Evolutionary conservation across 225 moss, liverwort and hornwort species (phyloP), one percentile per base, ranked within the genome.

Genomic region (Physcomitrellopsis africana): DNA sequence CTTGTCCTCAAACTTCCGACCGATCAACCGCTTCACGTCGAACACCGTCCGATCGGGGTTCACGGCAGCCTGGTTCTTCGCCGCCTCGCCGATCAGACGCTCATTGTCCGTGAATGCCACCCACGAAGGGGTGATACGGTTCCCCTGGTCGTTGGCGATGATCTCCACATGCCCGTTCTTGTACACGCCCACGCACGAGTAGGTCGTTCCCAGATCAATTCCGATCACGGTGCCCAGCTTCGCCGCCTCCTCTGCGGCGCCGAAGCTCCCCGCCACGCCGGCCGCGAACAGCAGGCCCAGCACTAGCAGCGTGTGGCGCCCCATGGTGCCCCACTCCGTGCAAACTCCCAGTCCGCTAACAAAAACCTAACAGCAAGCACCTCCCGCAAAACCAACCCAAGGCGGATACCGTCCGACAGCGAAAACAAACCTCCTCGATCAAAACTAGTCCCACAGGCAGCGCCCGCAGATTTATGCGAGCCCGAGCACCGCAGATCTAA

Each of bases 141-240:
- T 87, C 0, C 87, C 87, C 87, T 84, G 84, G 67, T 87, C 87
- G 58, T 87, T 87, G 0, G 87, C 87, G 74, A 87, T 87, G 70
- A 87, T 87, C 81, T 87, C 87, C 32, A 87, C 87, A 48, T 87
- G 87, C 14, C 87, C 87, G 63, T 87, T 87, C 84, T 87, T 87
- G 77, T 87, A 87, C 48, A 87, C 84, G 29, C 84, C 87, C 72
- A 87, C 87, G 70, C 87, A 87, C 76, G 84, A 84, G 58, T 87
- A 87, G 49, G 87, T 87, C 32, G 87, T 87, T 22, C 87, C 87
- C 22, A 87, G 67, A n/a, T 87, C 87, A 51, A 87, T 87, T 9
- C 87, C 87, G 63, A 87, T 87, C 65, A 87, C 87, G 17, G 87
- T 87, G 8, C 87, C 87, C 15, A 87, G 68, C 76, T 87, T 87